Conservation (phyloP, 1,284 basidiomycete species). For the Testicularia cyperi region DNA sequence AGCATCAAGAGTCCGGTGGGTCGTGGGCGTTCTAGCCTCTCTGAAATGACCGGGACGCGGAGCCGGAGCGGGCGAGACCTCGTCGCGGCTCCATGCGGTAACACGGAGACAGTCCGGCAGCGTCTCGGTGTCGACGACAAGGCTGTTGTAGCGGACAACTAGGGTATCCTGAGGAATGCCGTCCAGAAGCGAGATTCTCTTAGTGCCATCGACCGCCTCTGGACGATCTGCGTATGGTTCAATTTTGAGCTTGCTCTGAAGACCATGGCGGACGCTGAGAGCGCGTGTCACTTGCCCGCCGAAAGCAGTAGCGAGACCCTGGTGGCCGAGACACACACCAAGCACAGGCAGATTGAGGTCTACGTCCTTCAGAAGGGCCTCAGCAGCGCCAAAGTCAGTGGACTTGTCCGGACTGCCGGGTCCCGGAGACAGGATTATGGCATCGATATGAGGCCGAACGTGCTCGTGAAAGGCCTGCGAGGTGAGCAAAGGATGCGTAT, state of each 20-base stretch:
- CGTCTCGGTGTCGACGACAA: constrained; percentile 62
- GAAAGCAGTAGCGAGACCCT: constrained; percentile 78
- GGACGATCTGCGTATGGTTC: not conserved
- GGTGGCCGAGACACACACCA: constrained; percentile 87
- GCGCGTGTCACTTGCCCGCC: constrained; percentile 65
- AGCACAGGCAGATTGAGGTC: constrained; percentile 69
- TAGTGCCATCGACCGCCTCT: not conserved
- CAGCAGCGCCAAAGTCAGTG: constrained; percentile 51
- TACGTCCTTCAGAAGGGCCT: constrained; percentile 36
- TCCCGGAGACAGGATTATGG: constrained; percentile 55
- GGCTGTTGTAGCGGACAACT: constrained; percentile 77
- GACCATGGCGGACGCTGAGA: constrained; percentile 43
- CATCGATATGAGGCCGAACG: constrained; percentile 53
- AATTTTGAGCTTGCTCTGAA: constrained; percentile 33
- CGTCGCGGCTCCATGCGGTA: constrained; percentile 60
- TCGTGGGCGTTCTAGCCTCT: no score
- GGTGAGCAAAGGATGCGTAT: constrained; percentile 43
- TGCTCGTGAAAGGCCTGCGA: constrained; percentile 28
- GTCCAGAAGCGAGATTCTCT: constrained; percentile 66
- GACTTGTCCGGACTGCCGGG: constrained; percentile 48
- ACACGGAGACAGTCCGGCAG: constrained; percentile 63
- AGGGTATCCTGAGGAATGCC: constrained; percentile 66
- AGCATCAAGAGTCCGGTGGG: no score
- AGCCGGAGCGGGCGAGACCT: constrained; percentile 22
- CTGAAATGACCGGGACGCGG: constrained; percentile 17